Conservation (phyloP, 1,284 basidiomycete genomes). For the Blastosporella zonata region DNA sequence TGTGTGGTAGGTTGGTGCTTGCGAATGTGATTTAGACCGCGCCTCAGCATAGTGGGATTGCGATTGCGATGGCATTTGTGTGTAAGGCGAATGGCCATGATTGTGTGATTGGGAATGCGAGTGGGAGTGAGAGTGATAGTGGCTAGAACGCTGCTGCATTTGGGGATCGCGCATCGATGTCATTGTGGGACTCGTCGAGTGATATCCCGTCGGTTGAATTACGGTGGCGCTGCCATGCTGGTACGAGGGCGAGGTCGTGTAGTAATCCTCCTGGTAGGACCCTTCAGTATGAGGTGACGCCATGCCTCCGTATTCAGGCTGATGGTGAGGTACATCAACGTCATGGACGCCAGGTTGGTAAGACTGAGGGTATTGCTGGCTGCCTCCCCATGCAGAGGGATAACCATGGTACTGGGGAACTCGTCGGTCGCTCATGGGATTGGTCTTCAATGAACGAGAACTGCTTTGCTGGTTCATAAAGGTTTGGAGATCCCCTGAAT, state of each 20-base stretch:
- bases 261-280: slow-evolving; percentile 17
- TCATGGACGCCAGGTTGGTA: slow-evolving; percentile 16
- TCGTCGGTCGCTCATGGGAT: slow-evolving; percentile 21
- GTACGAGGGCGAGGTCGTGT: slow-evolving; percentile 15
- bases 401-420: slow-evolving; percentile 17
- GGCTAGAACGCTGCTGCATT: slow-evolving; percentile 12
- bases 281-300: slow-evolving; percentile 10
- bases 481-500: slow-evolving; percentile 19
- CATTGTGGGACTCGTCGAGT: slow-evolving; percentile 10
- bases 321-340: slow-evolving; percentile 11
- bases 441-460: slow-evolving; percentile 5
- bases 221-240: slow-evolving; percentile 9
- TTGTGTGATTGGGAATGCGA: slow-evolving; percentile 24
- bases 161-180: slow-evolving; percentile 15
- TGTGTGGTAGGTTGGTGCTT: slow-evolving; percentile 19
- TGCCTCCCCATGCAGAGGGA: slow-evolving; percentile 16
- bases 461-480: slow-evolving; percentile 22
- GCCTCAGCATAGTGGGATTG: slow-evolving; percentile 18
- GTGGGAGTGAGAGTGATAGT: slow-evolving; percentile 24
- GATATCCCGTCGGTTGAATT: slow-evolving; percentile 11
- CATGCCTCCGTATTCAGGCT: slow-evolving; percentile 15
- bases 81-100: slow-evolving; percentile 19
- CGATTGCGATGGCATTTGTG: slow-evolving; percentile 16
- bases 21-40: slow-evolving; percentile 23
- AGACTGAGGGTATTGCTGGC: slow-evolving; percentile 17